Evolutionary conservation across 2,329 filamentous ascomycete genomes (phyloP).

Genomic region (Volutella citrinella): DNA sequence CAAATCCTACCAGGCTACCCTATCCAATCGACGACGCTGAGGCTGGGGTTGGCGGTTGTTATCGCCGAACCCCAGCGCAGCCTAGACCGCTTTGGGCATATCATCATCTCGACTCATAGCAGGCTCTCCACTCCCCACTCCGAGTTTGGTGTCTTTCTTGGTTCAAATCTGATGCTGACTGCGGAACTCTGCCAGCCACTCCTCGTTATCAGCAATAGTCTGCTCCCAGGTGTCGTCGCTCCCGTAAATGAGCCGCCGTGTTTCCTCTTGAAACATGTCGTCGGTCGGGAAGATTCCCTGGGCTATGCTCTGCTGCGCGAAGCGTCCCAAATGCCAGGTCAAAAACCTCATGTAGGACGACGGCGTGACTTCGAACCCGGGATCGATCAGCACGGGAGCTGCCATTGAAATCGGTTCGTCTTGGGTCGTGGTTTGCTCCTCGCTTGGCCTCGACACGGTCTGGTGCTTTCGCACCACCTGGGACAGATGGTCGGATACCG

Average conservation of each 20-base stretch:
- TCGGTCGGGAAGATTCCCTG: conserved; percentile 21
- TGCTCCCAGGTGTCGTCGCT: conserved; percentile 23
- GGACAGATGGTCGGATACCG: conserved; percentile 17
- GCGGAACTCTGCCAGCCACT: conserved; percentile 26
- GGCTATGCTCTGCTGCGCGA: conserved; percentile 19
- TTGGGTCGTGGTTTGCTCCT: background rate
- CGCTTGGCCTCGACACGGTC: background rate
- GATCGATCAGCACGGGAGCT: background rate
- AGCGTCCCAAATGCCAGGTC: conserved; percentile 17
- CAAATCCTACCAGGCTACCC: too few species aligned
- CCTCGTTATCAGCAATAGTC: conserved; percentile 25
- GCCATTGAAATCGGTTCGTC: background rate
- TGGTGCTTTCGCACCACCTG: conserved; percentile 13
- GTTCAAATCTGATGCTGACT: too few species aligned
- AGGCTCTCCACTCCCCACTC: too few species aligned
- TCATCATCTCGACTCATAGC: too few species aligned
- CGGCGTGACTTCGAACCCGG: background rate
- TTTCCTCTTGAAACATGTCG: conserved; percentile 25
- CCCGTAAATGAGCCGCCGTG: conserved; percentile 23
- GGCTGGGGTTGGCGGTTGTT: too few species aligned
- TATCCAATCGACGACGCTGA: too few species aligned
- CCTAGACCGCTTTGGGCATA: too few species aligned
- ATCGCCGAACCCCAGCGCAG: too few species aligned
- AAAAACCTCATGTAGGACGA: conserved; percentile 16
- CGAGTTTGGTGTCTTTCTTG: too few species aligned